Evolutionary conservation across 331 rosid species (phyloP).

Genomic region (Prunus yedoensis): DNA sequence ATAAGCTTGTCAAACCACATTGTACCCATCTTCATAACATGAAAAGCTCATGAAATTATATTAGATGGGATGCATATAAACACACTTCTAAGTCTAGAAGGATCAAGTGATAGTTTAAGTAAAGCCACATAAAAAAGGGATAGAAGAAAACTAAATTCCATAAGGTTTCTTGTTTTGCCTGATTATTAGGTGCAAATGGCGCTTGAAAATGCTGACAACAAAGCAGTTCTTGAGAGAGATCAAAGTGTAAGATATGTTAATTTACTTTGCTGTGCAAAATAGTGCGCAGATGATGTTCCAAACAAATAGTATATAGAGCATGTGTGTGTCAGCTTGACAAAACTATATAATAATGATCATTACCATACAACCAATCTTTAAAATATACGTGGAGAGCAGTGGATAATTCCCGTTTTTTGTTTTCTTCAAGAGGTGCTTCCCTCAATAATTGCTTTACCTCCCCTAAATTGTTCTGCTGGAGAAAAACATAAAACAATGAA

Average conservation of each 20-base stretch:
- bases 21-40: background rate
- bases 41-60: background rate
- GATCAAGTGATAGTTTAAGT: background rate
- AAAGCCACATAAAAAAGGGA: background rate
- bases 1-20: background rate
- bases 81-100: background rate
- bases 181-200: background rate
- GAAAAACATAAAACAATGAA: conserved; percentile 12
- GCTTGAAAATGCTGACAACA: background rate
- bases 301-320: background rate
- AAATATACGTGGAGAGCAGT: conserved; percentile 88
- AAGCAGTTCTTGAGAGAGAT: background rate
- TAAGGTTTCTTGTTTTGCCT: background rate
- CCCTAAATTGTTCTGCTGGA: conserved; percentile 69
- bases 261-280: background rate
- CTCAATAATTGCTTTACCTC: conserved; percentile 73
- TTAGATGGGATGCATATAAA: background rate
- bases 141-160: background rate
- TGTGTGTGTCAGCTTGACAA: background rate
- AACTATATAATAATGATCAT: conserved; percentile 9
- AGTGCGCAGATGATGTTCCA: background rate
- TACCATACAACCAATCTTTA: conserved; percentile 97
- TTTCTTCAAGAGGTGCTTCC: conserved; percentile 94
- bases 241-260: background rate
- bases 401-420: conserved; percentile 80